Evolutionary conservation across 2,329 filamentous ascomycete species (phyloP).

Genomic region (Cercospora beticola): DNA sequence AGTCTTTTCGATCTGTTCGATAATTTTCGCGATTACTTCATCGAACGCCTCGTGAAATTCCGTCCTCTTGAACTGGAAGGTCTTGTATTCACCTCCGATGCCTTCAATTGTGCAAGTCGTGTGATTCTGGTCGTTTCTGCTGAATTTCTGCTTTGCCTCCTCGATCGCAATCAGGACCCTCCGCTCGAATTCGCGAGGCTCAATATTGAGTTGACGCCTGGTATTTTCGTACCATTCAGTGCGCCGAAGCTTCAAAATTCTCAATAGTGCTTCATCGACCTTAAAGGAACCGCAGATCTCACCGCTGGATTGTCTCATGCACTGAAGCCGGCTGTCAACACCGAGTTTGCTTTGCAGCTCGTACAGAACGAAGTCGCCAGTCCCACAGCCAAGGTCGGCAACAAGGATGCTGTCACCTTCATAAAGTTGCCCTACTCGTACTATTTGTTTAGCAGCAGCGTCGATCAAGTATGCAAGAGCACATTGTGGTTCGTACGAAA

Average conservation of each 20-base stretch:
- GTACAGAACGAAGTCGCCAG: background rate
- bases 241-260: background rate
- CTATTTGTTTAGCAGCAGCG: background rate
- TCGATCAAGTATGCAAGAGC: constrained; percentile 21
- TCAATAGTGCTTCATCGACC: constrained; percentile 14
- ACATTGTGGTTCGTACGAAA: constrained; percentile 21
- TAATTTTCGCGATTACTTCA: constrained; percentile 1
- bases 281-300: constrained; percentile 16
- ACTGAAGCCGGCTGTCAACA: constrained; percentile 11
- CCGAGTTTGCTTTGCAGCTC: constrained; percentile 2
- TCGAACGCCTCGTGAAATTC: constrained; percentile 16
- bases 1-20: constrained; percentile 1
- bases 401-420: constrained; percentile 13
- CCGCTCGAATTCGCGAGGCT: constrained; percentile 12
- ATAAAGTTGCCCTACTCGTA: background rate
- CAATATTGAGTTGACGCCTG: background rate
- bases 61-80: background rate
- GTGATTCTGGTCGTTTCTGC: background rate
- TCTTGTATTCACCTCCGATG: background rate
- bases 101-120: background rate
- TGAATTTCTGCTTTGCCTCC: constrained; percentile 9
- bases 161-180: constrained; percentile 9
- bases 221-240: background rate
- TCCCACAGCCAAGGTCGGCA: constrained; percentile 4
- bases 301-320: constrained; percentile 12